Percentiles rank a stretch among this genome's conserved stretches.
Conservation (phyloP, 495 filamentous ascomycete genomes). For the Aspergillus coremiiformis region DNA sequence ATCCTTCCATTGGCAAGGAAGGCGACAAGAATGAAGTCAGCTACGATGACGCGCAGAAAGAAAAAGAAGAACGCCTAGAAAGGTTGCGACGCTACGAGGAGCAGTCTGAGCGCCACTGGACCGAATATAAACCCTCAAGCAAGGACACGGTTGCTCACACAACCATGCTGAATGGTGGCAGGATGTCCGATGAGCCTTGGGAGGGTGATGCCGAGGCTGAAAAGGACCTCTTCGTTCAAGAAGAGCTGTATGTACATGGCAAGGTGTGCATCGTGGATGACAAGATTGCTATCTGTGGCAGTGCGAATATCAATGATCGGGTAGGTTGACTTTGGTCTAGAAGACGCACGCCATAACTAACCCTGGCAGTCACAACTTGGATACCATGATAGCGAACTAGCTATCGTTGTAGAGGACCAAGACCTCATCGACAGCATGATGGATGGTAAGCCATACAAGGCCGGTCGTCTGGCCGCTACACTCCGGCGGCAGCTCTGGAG, state of each 20-base stretch:
- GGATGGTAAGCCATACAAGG: slow-evolving; percentile 69
- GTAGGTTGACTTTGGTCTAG: slow-evolving; percentile 27
- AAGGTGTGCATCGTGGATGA: slow-evolving; percentile 88
- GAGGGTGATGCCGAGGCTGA: slow-evolving; percentile 64
- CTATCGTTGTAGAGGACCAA: slow-evolving; percentile 85
- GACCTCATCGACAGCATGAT: slow-evolving; percentile 64
- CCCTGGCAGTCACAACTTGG: slow-evolving; percentile 65
- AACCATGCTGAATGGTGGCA: slow-evolving; percentile 66
- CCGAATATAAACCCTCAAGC: slow-evolving; percentile 33
- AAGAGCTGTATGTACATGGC: slow-evolving; percentile 89
- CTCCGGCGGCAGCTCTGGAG: slow-evolving; percentile 83
- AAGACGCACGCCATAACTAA: slow-evolving; percentile 7
- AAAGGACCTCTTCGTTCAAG: slow-evolving; percentile 81
- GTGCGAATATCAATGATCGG: slow-evolving; percentile 87
- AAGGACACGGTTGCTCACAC: slow-evolving; percentile 68
- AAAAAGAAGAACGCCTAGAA: slow-evolving; percentile 39
- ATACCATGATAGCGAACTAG: slow-evolving; percentile 84
- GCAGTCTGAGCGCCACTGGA: slow-evolving; percentile 35
- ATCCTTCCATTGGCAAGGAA: slow-evolving; percentile 49
- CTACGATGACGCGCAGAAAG: slow-evolving; percentile 27
- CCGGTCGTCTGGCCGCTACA: slow-evolving; percentile 69
- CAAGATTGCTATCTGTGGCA: slow-evolving; percentile 72
- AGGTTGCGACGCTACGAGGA: slow-evolving; percentile 61
- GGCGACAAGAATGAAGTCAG: slow-evolving; percentile 36
- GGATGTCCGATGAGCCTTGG: slow-evolving; percentile 64